Conservation (phyloP, 2,329 filamentous ascomycete genomes). For the Botrytis porri region DNA sequence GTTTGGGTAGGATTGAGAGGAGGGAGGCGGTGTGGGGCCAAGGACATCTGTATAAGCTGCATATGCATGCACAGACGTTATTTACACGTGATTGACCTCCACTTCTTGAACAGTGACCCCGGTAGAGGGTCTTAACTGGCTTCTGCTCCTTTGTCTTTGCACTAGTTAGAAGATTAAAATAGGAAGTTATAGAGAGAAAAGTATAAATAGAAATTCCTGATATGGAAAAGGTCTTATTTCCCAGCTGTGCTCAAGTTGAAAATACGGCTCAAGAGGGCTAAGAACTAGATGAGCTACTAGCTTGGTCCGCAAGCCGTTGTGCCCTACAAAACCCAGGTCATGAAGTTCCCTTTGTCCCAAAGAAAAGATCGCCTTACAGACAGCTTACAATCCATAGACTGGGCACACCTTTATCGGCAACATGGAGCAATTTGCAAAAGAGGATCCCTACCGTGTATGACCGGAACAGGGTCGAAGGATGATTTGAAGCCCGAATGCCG, state of each 20-base stretch:
- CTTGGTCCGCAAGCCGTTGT: background rate
- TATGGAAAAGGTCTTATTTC: background rate
- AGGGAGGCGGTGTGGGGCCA: background rate
- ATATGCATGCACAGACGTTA: background rate
- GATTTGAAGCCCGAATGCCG: background rate
- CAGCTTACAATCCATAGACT: background rate
- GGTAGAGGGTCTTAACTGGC: background rate
- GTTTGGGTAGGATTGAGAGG: background rate
- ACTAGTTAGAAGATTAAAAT: background rate
- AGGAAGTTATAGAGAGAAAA: background rate
- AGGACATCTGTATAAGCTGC: background rate
- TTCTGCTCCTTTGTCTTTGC: background rate
- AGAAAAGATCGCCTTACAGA: background rate
- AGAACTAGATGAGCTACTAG: background rate
- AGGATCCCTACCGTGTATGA: background rate
- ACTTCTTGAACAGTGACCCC: background rate
- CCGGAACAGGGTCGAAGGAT: background rate
- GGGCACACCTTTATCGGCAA: background rate
- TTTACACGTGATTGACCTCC: background rate
- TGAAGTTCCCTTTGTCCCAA: background rate
- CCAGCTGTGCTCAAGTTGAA: background rate
- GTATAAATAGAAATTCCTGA: background rate
- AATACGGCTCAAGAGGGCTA: background rate
- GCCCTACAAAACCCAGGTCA: background rate
- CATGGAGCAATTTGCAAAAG: background rate